Conservation (phyloP, 208 protist genomes). For the Leishmania lainsoni region DNA sequence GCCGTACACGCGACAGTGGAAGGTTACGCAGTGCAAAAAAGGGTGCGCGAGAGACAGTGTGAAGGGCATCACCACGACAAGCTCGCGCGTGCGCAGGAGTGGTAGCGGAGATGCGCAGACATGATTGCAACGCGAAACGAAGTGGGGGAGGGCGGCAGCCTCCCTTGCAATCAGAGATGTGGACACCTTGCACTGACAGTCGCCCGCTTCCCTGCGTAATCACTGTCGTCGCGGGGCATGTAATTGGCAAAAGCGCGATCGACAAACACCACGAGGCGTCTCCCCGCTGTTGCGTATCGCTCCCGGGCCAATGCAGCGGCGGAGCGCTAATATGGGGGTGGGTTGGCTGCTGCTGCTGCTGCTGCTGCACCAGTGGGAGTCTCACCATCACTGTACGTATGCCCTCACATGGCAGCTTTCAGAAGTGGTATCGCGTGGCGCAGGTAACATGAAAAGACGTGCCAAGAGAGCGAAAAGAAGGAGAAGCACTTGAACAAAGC, state of each 20-base stretch:
- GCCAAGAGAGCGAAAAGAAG: conserved; percentile 5
- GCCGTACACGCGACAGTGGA: too few relatives aligned
- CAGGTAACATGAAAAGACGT: conserved; percentile 1
- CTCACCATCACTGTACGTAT: neutral
- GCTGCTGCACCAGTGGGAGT: neutral
- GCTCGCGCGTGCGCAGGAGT: neutral
- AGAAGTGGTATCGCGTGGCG: neutral
- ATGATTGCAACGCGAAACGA: neutral
- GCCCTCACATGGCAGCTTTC: neutral
- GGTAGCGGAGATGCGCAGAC: neutral
- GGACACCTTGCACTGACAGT: neutral
- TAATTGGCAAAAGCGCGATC: neutral
- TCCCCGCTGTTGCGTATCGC: neutral
- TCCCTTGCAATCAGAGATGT: neutral
- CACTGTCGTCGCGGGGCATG: neutral
- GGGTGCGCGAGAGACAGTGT: neutral
- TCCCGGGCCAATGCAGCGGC: neutral
- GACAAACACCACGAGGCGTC: neutral
- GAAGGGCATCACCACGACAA: neutral
- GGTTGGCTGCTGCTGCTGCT: neutral
- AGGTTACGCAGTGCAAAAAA: neutral
- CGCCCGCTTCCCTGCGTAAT: neutral
- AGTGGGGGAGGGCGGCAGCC: neutral
- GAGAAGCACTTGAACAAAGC: conserved; percentile 5
- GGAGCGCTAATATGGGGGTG: neutral